Conservation (phyloP, 805 yeast species). For the Phaffomyces opuntiae region DNA sequence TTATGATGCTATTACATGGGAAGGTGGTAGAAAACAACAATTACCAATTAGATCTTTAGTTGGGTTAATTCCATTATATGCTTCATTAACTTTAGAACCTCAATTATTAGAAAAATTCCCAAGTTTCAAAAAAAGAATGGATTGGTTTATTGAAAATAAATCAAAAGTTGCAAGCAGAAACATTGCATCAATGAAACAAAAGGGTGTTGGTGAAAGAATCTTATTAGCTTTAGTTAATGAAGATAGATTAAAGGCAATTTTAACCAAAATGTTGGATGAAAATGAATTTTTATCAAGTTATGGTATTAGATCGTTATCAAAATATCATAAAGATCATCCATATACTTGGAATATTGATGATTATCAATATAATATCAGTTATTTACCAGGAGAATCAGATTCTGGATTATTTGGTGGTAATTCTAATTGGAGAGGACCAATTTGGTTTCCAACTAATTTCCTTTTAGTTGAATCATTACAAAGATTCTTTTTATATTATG, state of each 20-base stretch:
- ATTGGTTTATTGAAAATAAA: slow-evolving; percentile 75
- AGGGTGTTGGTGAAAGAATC: slow-evolving; percentile 78
- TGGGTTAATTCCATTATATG: slow-evolving; percentile 87
- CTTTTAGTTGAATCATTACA: slow-evolving; percentile 80
- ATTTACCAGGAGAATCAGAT: slow-evolving; percentile 84
- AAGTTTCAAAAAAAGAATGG: slow-evolving; percentile 70
- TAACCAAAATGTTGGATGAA: slow-evolving; percentile 78
- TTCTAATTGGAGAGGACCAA: slow-evolving; percentile 96
- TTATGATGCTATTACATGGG: slow-evolving; percentile 87
- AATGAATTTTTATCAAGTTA: slow-evolving; percentile 76
- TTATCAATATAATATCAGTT: slow-evolving; percentile 57
- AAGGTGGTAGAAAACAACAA: slow-evolving; percentile 55
- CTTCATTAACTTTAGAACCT: slow-evolving; percentile 82
- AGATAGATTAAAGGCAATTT: slow-evolving; percentile 69
- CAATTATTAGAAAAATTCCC: slow-evolving; percentile 73
- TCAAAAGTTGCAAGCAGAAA: slow-evolving; percentile 68
- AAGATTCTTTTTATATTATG: slow-evolving; percentile 82
- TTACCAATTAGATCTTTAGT: slow-evolving; percentile 85
- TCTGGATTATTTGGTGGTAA: slow-evolving; percentile 95
- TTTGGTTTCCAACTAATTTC: slow-evolving; percentile 93
- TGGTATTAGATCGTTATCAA: slow-evolving; percentile 85
- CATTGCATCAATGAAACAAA: slow-evolving; percentile 70
- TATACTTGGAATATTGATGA: slow-evolving; percentile 81
- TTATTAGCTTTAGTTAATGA: slow-evolving; percentile 73
- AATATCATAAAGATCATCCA: slow-evolving; percentile 78